Evolutionary conservation across 345 rosid genomes (phyloP), one percentile per base, ranked within the genome.

Genomic region (Linum tenue): DNA sequence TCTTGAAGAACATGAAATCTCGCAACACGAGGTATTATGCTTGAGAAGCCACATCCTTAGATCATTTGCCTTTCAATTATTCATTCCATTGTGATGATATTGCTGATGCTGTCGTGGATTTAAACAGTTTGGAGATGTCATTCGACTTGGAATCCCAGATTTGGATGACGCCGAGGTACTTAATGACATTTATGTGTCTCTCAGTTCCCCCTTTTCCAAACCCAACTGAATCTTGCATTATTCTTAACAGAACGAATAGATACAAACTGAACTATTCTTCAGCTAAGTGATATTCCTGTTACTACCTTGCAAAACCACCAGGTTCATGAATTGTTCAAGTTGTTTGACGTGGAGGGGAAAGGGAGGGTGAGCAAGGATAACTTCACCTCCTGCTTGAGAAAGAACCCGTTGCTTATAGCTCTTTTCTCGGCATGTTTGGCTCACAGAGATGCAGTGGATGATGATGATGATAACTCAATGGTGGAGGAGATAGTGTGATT

Each of bases 321-420:
- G 99, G 71, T 94, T 57, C 82, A 72, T 22, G 75, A 67, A 63
- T 70, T 90, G 62, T 88, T 82, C 72, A 62, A 22, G 12, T 70
- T 81, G 41, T 79, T 94, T 2, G 99, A 84, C 38, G 67, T 64
- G 0, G 81, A 85, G 60, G 81, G 75, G 55, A 95, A 85, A 58
- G 82, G 89, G 65, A 75, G 74, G 62, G 70, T 80, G 10, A 76
- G 82, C 70, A 78, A 74, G 74, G 82, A 77, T 59, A 86, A 79
- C 40, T 88, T 88, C 57, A n/a, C 80, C 39, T 72, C 73, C 65
- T 80, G 85, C 76, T 79, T 94, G 39, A 78, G 84, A 72, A 78
- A 65, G 81, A 85, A 90, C 64, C 97, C 97, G 22, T 67, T 94
- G 64, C 71, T 90, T 69, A 71, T 94, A 75, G 82, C 89, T 0